Conservation (phyloP, 2,329 filamentous ascomycete genomes). For the Fusarium napiforme region DNA sequence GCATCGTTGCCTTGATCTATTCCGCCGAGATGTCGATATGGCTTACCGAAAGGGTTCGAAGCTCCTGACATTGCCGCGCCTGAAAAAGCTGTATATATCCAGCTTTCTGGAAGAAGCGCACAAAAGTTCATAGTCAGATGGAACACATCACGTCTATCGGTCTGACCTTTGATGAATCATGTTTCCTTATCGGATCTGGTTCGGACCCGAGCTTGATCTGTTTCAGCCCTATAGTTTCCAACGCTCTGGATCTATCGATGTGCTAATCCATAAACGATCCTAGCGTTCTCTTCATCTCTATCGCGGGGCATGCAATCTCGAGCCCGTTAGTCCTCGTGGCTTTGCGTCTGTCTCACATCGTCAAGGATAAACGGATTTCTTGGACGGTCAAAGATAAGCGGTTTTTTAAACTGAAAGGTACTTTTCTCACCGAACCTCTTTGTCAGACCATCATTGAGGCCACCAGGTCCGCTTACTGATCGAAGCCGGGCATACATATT, state of each 20-base stretch:
- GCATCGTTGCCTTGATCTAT: not conserved
- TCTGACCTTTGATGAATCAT: not conserved
- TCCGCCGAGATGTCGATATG: not conserved
- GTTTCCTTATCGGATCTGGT: not conserved
- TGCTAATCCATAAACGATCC: conserved; percentile 2
- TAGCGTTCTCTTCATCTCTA: not conserved
- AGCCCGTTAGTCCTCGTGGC: not conserved
- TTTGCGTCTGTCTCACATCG: not conserved
- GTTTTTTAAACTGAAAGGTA: not conserved
- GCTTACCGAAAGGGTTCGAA: not conserved
- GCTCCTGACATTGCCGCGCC: not conserved
- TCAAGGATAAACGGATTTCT: not conserved
- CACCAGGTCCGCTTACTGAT: not conserved
- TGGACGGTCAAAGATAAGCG: not conserved
- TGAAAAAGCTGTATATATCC: not conserved
- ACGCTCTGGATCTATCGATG: not conserved
- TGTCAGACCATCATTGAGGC: not conserved
- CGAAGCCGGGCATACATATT: not conserved
- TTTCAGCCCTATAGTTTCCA: conserved; percentile 25
- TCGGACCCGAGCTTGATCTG: conserved; percentile 11
- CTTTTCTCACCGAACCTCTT: not conserved
- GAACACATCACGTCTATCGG: not conserved
- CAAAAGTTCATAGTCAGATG: not conserved
- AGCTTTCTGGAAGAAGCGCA: not conserved
- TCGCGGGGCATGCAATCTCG: not conserved